Conservation (phyloP, 2,329 filamentous ascomycete species). For the Stachybotrys elegans region DNA sequence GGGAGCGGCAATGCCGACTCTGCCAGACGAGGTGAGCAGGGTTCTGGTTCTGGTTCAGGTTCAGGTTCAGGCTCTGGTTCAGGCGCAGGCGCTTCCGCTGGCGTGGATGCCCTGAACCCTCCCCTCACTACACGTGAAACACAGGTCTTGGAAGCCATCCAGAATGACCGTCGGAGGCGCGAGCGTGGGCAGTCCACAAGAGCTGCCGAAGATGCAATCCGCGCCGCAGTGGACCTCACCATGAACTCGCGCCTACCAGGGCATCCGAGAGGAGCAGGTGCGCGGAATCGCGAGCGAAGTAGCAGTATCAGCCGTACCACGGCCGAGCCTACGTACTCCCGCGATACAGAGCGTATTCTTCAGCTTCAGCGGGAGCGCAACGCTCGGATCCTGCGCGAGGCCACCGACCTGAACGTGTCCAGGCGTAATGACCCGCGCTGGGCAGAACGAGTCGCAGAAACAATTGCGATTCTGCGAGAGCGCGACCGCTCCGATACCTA, state of each 20-base stretch:
- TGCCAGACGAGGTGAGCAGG: constrained; percentile 16
- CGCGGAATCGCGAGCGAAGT: constrained; percentile 27
- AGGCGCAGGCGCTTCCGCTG: constrained; percentile 21
- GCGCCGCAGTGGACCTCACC: too few species aligned
- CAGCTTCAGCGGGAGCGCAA: constrained; percentile 27
- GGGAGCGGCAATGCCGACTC: constrained; percentile 3
- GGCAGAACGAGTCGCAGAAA: constrained; percentile 30
- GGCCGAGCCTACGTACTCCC: constrained; percentile 13
- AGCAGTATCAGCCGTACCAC: constrained; percentile 32
- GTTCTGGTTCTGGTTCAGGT: constrained; percentile 1
- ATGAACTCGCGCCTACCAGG: constrained; percentile 11
- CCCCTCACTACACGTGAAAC: constrained; percentile 51
- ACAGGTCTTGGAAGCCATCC: constrained; percentile 50
- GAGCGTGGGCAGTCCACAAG: constrained; percentile 28
- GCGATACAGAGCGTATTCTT: too few species aligned
- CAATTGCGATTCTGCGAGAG: constrained; percentile 28
- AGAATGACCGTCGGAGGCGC: constrained; percentile 46
- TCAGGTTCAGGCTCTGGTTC: constrained; percentile 1
- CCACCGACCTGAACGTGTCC: constrained; percentile 13
- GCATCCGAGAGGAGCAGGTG: background rate
- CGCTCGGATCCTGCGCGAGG: constrained; percentile 25
- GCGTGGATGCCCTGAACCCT: constrained; percentile 40
- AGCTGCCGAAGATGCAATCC: too few species aligned
- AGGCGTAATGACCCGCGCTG: constrained; percentile 19
- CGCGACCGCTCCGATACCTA: constrained; percentile 31